These are phyloP conservation scores for Dictyostelium firmibasis DNA, from an alignment of 78 protist species.

Conservation along the genomic window DNA sequence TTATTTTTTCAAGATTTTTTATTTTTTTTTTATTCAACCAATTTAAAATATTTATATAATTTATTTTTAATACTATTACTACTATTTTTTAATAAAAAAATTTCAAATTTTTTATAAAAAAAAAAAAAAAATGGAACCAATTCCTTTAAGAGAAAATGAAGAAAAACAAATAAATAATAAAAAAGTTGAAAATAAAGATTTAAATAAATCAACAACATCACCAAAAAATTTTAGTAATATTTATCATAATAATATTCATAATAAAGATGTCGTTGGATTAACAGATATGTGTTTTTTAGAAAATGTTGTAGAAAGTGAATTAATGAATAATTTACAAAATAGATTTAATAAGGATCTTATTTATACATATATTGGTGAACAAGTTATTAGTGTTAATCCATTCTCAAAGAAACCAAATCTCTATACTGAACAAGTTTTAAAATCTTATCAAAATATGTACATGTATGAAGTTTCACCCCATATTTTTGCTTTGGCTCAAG, in stretches of 20 bases:
- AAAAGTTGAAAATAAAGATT: not conserved
- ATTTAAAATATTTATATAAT: too few species aligned
- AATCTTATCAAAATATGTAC: conserved; percentile 48
- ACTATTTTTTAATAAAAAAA: too few species aligned
- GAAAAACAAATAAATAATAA: not conserved
- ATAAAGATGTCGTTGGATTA: conserved; percentile 8
- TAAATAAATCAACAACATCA: not conserved
- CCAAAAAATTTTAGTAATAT: not conserved
- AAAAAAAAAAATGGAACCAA: not conserved
- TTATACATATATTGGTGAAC: conserved; percentile 60
- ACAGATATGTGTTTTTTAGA: conserved; percentile 57
- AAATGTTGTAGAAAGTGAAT: not conserved
- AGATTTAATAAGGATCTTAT: conserved; percentile 20
- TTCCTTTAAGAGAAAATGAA: not conserved
- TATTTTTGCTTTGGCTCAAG: conserved; percentile 89
- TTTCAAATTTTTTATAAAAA: not conserved
- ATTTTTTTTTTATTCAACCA: not conserved
- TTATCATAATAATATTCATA: not conserved
- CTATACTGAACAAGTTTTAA: not conserved
- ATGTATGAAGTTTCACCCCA: conserved; percentile 83
- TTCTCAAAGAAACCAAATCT: not conserved
- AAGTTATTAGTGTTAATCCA: conserved; percentile 61
- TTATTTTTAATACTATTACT: too few species aligned
- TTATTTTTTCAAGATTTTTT: too few species aligned
- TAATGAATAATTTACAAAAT: conserved; percentile 1